Evolutionary conservation across 75 land plant species (phyloP).

Genomic region (Pinus tabuliformis): DNA sequence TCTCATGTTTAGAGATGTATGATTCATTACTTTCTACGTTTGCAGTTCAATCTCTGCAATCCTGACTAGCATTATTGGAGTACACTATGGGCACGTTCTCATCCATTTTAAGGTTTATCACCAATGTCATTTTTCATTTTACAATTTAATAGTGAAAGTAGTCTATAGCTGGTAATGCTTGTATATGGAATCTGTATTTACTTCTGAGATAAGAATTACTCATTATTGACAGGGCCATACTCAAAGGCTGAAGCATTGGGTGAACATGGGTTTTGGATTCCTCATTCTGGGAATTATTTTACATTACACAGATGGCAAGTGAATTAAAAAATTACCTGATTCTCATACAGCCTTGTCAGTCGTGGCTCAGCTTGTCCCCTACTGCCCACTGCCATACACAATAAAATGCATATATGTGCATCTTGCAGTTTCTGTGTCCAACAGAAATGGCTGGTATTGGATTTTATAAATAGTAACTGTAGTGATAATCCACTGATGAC

Average conservation of each 20-base stretch:
- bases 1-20: no score
- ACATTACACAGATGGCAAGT: conserved; percentile 34
- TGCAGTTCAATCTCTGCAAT: conserved; percentile 59
- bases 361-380: no score
- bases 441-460: no score
- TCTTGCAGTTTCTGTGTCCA: no score
- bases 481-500: not conserved
- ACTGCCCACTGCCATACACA: no score
- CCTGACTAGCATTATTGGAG: conserved; percentile 37
- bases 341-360: not conserved
- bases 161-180: not conserved
- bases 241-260: conserved; percentile 54
- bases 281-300: conserved; percentile 26
- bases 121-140: not conserved
- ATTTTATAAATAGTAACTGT: not conserved
- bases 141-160: not conserved
- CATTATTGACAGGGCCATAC: conserved; percentile 30
- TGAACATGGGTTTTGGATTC: conserved; percentile 24
- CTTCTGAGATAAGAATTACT: not conserved
- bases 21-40: not conserved
- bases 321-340: not conserved
- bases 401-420: no score
- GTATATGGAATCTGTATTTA: not conserved
- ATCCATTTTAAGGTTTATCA: conserved; percentile 49
- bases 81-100: conserved; percentile 62